phyloP scores from a whole-genome alignment of 768 basidiomycete species.

The Russula ochroleuca region DNA sequence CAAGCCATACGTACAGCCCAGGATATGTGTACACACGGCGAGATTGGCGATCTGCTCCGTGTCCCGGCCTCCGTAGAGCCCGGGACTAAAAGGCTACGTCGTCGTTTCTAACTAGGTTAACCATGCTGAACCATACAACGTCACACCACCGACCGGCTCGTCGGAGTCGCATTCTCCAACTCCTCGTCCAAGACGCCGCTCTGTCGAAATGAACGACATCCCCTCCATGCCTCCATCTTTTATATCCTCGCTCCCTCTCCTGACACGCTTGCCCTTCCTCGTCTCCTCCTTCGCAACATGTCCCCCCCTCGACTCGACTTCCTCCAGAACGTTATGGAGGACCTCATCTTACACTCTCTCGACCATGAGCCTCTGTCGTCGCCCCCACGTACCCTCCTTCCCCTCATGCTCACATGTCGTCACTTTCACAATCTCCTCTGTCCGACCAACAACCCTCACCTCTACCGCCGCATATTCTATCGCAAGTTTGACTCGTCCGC shows the following conservation, averaged over 20 bases:
- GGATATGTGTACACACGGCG: background rate
- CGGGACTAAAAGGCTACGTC: slow-evolving; percentile 23
- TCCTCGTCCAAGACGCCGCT: slow-evolving; percentile 24
- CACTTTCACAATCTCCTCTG: slow-evolving; percentile 48
- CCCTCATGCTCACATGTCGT: slow-evolving; percentile 52
- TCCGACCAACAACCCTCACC: slow-evolving; percentile 49
- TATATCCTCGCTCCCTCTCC: slow-evolving; percentile 21
- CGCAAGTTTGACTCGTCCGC: slow-evolving; percentile 61
- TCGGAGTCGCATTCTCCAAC: slow-evolving; percentile 25
- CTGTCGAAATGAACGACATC: slow-evolving; percentile 24
- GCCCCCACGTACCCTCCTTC: slow-evolving; percentile 47
- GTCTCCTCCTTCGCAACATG: slow-evolving; percentile 10
- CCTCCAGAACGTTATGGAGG: slow-evolving; percentile 65
- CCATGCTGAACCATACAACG: slow-evolving; percentile 15
- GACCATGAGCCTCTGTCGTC: slow-evolving; percentile 47
- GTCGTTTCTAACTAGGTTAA: slow-evolving; percentile 20
- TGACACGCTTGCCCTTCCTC: background rate
- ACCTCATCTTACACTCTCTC: slow-evolving; percentile 62
- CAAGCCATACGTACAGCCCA: slow-evolving; percentile 1
- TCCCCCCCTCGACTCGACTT: slow-evolving; percentile 20
- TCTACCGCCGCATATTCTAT: slow-evolving; percentile 67
- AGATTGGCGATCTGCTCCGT: slow-evolving; percentile 18
- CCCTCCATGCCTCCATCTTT: slow-evolving; percentile 16
- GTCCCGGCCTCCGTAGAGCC: slow-evolving; percentile 18
- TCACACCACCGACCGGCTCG: slow-evolving; percentile 25